Conservation (phyloP, 768 basidiomycete genomes). For the Lactarius vividus region DNA sequence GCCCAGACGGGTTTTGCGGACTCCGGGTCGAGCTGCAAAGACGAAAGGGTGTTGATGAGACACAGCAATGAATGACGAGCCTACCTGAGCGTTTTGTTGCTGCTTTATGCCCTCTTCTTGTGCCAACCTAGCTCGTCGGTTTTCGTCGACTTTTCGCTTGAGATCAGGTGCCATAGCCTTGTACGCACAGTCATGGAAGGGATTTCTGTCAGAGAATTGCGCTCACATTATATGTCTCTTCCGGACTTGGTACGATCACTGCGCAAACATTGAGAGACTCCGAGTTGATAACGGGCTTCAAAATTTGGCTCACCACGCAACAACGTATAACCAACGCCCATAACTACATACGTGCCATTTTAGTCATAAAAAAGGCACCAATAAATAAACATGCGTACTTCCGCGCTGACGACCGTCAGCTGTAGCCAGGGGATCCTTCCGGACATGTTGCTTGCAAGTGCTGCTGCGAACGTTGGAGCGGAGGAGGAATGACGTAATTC, state of each 20-base stretch:
- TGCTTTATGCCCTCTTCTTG: constrained; percentile 34
- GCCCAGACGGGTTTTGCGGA: constrained; percentile 40
- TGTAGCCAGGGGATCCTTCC: constrained; percentile 35
- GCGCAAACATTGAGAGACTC: neutral
- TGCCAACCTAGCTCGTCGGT: constrained; percentile 36
- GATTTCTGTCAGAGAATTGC: neutral
- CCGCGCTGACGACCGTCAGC: constrained; percentile 31
- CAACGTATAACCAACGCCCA: constrained; percentile 35
- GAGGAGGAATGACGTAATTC: constrained; percentile 10
- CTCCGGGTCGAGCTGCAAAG: constrained; percentile 36
- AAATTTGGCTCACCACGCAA: constrained; percentile 32
- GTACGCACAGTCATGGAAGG: neutral
- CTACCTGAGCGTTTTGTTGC: constrained; percentile 34
- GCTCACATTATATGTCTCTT: constrained; percentile 38
- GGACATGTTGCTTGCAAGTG: constrained; percentile 31
- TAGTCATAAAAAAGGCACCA: neutral
- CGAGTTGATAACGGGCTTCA: neutral
- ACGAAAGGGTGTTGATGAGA: constrained; percentile 1
- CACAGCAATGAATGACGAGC: constrained; percentile 1
- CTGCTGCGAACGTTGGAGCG: neutral
- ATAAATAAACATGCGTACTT: constrained; percentile 28
- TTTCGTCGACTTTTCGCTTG: constrained; percentile 38
- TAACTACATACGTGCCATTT: constrained; percentile 29
- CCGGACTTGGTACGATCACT: constrained; percentile 36
- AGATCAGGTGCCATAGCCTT: constrained; percentile 41